phyloP scores from a whole-genome alignment of 768 basidiomycete genomes.

The Naganishia antarctica region DNA sequence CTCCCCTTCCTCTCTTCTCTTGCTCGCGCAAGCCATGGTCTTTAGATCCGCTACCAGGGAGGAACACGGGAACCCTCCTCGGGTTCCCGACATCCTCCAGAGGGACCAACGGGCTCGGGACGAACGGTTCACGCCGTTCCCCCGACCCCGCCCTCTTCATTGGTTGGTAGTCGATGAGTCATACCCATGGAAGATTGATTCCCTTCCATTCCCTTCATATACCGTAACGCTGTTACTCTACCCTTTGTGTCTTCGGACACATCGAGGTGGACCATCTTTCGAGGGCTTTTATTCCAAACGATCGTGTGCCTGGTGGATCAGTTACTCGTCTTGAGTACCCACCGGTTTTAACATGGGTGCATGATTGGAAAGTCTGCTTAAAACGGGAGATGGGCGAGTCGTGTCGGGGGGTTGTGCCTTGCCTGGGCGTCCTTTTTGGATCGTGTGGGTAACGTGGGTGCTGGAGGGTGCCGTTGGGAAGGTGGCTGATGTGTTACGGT shows the following conservation, averaged over 20 bases:
- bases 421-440: neutral
- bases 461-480: constrained; percentile 13
- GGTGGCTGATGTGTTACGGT: constrained; percentile 12
- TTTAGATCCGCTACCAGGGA: constrained; percentile 32
- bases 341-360: neutral
- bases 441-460: neutral
- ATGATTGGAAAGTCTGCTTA: constrained; percentile 14
- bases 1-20: neutral
- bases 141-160: neutral
- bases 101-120: neutral
- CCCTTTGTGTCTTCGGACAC: neutral
- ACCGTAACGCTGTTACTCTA: constrained; percentile 15
- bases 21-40: constrained; percentile 27
- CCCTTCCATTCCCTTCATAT: constrained; percentile 11
- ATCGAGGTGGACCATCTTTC: neutral
- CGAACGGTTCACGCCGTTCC: neutral
- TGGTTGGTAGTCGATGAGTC: constrained; percentile 30
- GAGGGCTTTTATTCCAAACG: constrained; percentile 20
- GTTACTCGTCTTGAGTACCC: constrained; percentile 24
- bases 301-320: constrained; percentile 5
- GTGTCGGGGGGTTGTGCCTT: constrained; percentile 15
- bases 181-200: constrained; percentile 26
- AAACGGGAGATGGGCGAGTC: constrained; percentile 4
- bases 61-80: neutral
- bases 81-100: neutral